Percentiles rank a stretch among this genome's conserved stretches.
phyloP scores from a whole-genome alignment of 75 land plant species.

The Larix kaempferi region DNA sequence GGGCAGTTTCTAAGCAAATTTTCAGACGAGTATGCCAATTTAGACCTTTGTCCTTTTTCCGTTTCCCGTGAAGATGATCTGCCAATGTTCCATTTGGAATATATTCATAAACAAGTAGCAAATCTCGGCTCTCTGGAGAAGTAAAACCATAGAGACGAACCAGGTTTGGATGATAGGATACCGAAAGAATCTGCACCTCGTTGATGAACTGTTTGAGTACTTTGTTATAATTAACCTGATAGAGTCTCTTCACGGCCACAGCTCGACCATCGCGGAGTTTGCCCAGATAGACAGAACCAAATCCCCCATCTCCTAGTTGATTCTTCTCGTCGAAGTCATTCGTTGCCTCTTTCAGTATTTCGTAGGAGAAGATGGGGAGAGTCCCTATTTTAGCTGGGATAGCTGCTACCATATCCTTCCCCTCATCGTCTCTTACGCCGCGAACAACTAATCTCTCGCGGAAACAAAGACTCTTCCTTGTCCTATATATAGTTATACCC shows the following conservation, averaged over 20 bases:
- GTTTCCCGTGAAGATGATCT: conserved; percentile 20
- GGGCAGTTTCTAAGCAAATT: conserved; percentile 13
- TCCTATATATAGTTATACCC: neutral
- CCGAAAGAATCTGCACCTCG: conserved; percentile 27
- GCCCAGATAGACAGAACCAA: too few species aligned
- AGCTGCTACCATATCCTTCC: too few species aligned
- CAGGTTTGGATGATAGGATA: conserved; percentile 11
- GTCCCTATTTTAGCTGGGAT: too few species aligned
- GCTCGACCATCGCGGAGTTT: neutral
- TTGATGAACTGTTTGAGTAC: conserved; percentile 16
- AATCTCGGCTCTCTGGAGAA: conserved; percentile 11
- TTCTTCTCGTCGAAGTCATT: too few species aligned
- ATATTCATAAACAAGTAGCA: conserved; percentile 25
- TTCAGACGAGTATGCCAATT: neutral
- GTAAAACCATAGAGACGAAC: conserved; percentile 18
- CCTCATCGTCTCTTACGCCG: too few species aligned
- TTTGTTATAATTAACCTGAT: conserved; percentile 15
- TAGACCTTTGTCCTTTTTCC: neutral
- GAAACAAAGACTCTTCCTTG: neutral
- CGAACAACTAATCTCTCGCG: too few species aligned
- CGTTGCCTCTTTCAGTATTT: too few species aligned
- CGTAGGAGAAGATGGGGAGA: too few species aligned
- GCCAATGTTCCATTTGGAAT: conserved; percentile 25
- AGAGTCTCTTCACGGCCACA: conserved; percentile 23
- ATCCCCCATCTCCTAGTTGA: too few species aligned